These are phyloP conservation scores for Abelmoschus esculentus DNA, from an alignment of 345 rosid genomes.

Conservation along the genomic window DNA sequence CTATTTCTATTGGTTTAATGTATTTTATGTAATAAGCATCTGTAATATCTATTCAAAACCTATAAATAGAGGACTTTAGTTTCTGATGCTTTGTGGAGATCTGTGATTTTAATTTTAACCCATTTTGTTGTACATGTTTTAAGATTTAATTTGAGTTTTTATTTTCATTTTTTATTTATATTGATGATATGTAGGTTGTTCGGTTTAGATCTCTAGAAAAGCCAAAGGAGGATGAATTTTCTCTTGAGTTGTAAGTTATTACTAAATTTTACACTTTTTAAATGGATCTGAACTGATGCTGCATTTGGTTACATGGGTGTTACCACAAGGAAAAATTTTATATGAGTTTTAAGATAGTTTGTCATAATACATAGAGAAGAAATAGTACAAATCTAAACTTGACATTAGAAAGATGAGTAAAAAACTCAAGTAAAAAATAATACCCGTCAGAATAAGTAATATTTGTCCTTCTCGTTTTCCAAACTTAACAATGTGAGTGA, in stretches of 20 bases:
- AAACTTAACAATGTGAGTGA: too few species aligned
- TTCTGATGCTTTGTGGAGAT: not conserved
- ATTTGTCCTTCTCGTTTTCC: too few species aligned
- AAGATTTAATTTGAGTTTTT: not conserved
- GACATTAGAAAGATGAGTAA: too few species aligned
- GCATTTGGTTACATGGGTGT: too few species aligned
- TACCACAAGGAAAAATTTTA: too few species aligned
- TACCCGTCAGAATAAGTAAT: too few species aligned
- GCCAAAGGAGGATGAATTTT: conserved; percentile 66
- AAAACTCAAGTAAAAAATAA: too few species aligned
- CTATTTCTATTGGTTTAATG: not conserved
- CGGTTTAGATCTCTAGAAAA: conserved; percentile 60
- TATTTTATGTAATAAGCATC: not conserved
- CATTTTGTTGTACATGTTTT: not conserved
- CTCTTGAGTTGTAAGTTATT: conserved; percentile 56
- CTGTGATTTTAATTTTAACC: not conserved
- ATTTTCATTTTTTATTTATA: not conserved
- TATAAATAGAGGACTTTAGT: not conserved
- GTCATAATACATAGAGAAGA: too few species aligned
- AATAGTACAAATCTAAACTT: too few species aligned
- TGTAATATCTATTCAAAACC: not conserved
- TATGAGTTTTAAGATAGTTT: too few species aligned
- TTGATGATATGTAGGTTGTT: conserved; percentile 34
- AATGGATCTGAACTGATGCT: not conserved
- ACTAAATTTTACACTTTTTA: not conserved